These are phyloP conservation scores for Cercospora zeae-maydis DNA, from an alignment of 2,329 filamentous ascomycete species.

Conservation along the genomic window DNA sequence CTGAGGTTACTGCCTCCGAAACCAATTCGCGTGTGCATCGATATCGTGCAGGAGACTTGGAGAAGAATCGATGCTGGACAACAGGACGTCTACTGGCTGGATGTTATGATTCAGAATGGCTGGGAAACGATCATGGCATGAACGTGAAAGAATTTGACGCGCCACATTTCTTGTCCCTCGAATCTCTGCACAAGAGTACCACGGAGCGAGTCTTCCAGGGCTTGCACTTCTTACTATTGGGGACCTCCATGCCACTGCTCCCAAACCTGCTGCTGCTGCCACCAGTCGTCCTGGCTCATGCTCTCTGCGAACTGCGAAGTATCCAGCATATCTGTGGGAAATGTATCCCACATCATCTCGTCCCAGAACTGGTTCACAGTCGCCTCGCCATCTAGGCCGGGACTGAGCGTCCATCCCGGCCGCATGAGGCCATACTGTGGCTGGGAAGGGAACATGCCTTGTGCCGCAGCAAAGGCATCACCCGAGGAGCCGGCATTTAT, in stretches of 20 bases:
- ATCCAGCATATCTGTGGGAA: conserved; percentile 17
- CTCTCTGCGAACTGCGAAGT: conserved; percentile 11
- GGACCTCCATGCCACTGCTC: conserved; percentile 13
- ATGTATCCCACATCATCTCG: conserved; percentile 29
- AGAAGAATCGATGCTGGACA: conserved; percentile 47
- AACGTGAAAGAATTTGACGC: conserved; percentile 2
- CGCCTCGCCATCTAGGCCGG: conserved; percentile 12
- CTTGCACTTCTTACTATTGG: neutral
- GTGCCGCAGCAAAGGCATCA: neutral
- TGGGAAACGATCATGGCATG: conserved; percentile 56
- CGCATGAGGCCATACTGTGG: conserved; percentile 6
- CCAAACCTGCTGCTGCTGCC: conserved; percentile 21
- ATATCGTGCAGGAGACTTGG: conserved; percentile 54
- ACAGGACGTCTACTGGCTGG: conserved; percentile 53
- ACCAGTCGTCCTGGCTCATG: conserved; percentile 18
- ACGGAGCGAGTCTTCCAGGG: neutral
- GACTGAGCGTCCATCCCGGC: conserved; percentile 10
- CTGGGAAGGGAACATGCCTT: neutral
- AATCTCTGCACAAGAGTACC: neutral
- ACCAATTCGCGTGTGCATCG: conserved; percentile 49
- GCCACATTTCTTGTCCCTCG: neutral
- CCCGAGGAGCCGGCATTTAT: neutral
- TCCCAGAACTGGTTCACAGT: conserved; percentile 25
- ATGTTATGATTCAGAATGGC: conserved; percentile 56
- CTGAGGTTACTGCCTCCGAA: conserved; percentile 46